These are phyloP conservation scores for Endocalyx cinctus DNA, from an alignment of 2,329 filamentous ascomycete genomes.

Conservation along the genomic window DNA sequence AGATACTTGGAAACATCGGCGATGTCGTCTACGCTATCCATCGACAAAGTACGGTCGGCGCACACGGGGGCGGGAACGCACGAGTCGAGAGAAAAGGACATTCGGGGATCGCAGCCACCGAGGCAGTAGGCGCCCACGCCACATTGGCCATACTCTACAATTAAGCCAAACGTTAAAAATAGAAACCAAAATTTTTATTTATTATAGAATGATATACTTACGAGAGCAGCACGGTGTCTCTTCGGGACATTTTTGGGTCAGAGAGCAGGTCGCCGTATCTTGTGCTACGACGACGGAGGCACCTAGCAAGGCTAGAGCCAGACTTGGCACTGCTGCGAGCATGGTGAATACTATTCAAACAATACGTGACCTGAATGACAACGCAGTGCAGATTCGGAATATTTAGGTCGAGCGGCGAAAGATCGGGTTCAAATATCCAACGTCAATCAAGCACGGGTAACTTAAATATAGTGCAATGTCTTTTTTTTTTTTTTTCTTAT, in stretches of 20 bases:
- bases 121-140: conserved; percentile 93
- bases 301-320: conserved; percentile 36
- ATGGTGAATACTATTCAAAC: no score
- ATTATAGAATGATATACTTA: conserved; percentile 37
- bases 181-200: no score
- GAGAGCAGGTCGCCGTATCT: conserved; percentile 36
- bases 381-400: no score
- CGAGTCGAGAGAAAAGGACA: conserved; percentile 76
- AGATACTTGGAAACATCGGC: conserved; percentile 75
- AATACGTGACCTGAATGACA: no score
- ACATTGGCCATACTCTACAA: conserved; percentile 81
- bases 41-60: conserved; percentile 66
- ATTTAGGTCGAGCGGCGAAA: no score
- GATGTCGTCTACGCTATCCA: conserved; percentile 67
- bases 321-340: conserved; percentile 22
- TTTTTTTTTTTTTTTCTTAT: no score
- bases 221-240: conserved; percentile 74
- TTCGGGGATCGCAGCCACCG: conserved; percentile 86
- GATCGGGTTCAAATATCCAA: no score
- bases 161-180: conserved; percentile 1
- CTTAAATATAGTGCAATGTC: no score
- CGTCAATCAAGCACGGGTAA: no score
- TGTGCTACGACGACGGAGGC: conserved; percentile 33
- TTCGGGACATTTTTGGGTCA: conserved; percentile 61
- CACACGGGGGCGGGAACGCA: conserved; percentile 85